These are phyloP conservation scores for Clonostachys rhizophaga DNA, from an alignment of 2,329 filamentous ascomycete genomes.

Conservation along the genomic window DNA sequence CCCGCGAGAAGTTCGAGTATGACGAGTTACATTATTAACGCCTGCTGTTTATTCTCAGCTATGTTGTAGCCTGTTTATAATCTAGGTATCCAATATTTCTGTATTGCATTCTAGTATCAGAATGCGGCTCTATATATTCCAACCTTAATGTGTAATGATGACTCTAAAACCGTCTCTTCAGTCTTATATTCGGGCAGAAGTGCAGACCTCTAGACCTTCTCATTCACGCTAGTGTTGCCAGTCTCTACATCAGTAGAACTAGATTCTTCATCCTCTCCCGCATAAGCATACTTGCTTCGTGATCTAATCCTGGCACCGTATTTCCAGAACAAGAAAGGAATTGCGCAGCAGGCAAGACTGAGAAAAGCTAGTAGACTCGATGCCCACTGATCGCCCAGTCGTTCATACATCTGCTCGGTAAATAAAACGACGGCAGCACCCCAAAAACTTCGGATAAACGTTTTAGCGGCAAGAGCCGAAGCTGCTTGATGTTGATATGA, in stretches of 20 bases:
- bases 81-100: too few species aligned
- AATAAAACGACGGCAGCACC: conserved; percentile 75
- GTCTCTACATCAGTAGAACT: conserved; percentile 27
- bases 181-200: too few species aligned
- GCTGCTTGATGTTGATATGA: conserved; percentile 69
- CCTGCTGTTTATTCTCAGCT: too few species aligned
- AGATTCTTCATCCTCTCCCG: conserved; percentile 39
- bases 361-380: conserved; percentile 69
- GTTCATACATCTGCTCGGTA: conserved; percentile 74
- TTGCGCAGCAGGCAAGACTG: conserved; percentile 71
- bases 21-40: too few species aligned
- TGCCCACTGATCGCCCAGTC: conserved; percentile 73
- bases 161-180: too few species aligned
- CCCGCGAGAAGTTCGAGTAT: too few species aligned
- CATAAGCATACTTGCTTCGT: conserved; percentile 69
- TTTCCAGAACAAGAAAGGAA: conserved; percentile 79
- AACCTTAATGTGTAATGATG: too few species aligned
- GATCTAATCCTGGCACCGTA: conserved; percentile 68
- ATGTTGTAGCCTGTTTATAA: too few species aligned
- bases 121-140: too few species aligned
- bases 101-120: too few species aligned
- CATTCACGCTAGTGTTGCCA: conserved; percentile 9
- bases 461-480: conserved; percentile 77
- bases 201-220: background rate
- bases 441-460: conserved; percentile 75